A percentile compares a stretch with the other conserved stretches of the same genome.
Evolutionary conservation across 202 grass and related monocot genomes (phyloP).

Genomic region (Brachypodium distachyon): DNA sequence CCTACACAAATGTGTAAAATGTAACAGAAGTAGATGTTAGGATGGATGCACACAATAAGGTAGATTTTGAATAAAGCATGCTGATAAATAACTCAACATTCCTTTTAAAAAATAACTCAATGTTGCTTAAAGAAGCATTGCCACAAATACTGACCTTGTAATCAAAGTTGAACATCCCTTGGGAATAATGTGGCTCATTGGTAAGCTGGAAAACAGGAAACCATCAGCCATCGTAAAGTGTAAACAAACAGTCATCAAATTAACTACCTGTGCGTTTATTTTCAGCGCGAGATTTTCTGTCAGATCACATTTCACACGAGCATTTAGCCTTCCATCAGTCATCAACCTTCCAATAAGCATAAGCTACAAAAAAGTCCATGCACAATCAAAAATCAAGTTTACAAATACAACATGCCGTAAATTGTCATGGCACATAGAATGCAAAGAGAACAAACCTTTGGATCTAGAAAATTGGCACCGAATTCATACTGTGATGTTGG

Average conservation of each 20-base stretch:
- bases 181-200: conserved; percentile 90
- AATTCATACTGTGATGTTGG: conserved; percentile 93
- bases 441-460: conserved; percentile 59
- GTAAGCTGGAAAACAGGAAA: conserved; percentile 63
- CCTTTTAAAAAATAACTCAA: background rate
- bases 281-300: conserved; percentile 79
- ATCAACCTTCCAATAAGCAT: conserved; percentile 95
- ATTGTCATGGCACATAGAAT: background rate
- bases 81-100: background rate
- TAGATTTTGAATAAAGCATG: background rate
- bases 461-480: conserved; percentile 96
- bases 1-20: conserved; percentile 43
- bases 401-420: background rate
- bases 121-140: background rate
- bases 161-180: conserved; percentile 99
- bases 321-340: conserved; percentile 95
- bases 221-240: background rate
- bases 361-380: conserved; percentile 38
- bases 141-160: conserved; percentile 65
- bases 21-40: background rate
- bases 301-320: conserved; percentile 95
- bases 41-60: background rate
- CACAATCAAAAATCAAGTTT: conserved; percentile 1
- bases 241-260: conserved; percentile 2
- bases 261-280: conserved; percentile 89